Percentiles rank a stretch among this genome's conserved stretches.
phyloP scores from a whole-genome alignment of 768 basidiomycete species.

The Collybiopsis luxurians region DNA sequence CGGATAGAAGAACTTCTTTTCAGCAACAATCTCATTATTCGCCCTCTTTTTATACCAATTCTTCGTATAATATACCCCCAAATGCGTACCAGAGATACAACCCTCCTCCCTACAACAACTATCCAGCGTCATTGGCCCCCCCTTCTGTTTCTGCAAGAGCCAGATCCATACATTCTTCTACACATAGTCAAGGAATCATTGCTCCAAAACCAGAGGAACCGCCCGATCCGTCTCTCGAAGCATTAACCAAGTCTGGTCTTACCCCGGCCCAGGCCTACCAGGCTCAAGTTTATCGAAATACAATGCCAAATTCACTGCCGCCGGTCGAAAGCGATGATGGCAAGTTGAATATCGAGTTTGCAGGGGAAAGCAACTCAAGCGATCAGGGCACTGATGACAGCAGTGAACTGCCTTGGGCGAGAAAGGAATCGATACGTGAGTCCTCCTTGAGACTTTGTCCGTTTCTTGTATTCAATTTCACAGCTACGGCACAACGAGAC shows the following conservation, averaged over 20 bases:
- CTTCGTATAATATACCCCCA: slow-evolving; percentile 24
- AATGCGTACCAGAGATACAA: slow-evolving; percentile 13
- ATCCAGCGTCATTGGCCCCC: slow-evolving; percentile 32
- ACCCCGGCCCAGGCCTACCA: slow-evolving; percentile 83
- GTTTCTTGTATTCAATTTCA: slow-evolving; percentile 21
- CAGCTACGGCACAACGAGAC: slow-evolving; percentile 12
- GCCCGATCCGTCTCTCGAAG: slow-evolving; percentile 44
- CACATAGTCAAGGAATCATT: slow-evolving; percentile 40
- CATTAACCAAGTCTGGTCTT: slow-evolving; percentile 46
- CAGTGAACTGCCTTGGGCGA: slow-evolving; percentile 61
- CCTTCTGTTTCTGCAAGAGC: slow-evolving; percentile 42
- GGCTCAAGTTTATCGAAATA: slow-evolving; percentile 62
- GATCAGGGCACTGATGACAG: slow-evolving; percentile 46
- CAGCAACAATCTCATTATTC: slow-evolving; percentile 21
- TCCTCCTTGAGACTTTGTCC: slow-evolving; percentile 20
- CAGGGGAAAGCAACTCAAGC: slow-evolving; percentile 26
- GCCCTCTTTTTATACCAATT: slow-evolving; percentile 11
- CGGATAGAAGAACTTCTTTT: slow-evolving; percentile 46
- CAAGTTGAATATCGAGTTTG: slow-evolving; percentile 58
- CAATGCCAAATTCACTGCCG: slow-evolving; percentile 18
- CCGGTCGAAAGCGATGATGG: slow-evolving; percentile 54
- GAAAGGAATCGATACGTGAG: slow-evolving; percentile 42
- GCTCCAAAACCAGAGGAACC: slow-evolving; percentile 47
- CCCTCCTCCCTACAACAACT: slow-evolving; percentile 6
- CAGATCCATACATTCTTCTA: slow-evolving; percentile 47